Evolutionary conservation across 2,329 filamentous ascomycete genomes (phyloP), one percentile per base, ranked within the genome.

Genomic region (Ustilaginoidea virens): DNA sequence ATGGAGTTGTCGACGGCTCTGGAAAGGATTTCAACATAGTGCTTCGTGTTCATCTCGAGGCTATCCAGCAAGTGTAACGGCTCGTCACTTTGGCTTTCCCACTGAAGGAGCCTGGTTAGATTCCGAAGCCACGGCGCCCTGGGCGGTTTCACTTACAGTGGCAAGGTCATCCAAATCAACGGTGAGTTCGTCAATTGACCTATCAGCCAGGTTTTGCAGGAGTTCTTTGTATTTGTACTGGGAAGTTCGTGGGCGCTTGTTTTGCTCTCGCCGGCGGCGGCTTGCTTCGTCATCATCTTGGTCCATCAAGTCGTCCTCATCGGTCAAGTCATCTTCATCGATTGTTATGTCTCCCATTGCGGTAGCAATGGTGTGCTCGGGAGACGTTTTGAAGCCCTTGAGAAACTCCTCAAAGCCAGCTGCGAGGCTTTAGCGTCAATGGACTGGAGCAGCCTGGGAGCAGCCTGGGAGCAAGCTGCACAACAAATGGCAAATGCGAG

Each of bases 241-340:
- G 22, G 74, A 75, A 43, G 63, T 52, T 43, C 53, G 57, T 42
- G 56, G 56, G 38, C 48, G 58, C 40, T 59, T 60, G 48, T 56
- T 63, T 27, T 66, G 56, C 39, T 59, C 57, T 29, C 55, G 62
- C 14, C 61, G 64, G 36, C 51, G 58, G 35, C 61, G 59, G 22
- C 61, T 59, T 12, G 62, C 61, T 30, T 72, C 70, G 37, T 81
- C 76, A 36, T 81, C 76, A 36, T 74, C 69, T 43, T 86, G 79
- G 49, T 92, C 82, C 74, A 92, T 83, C 48, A 92, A 81, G 46
- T 94, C 85, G 51, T 93, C 82, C 45, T 93, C 83, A 46, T 93
- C 86, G 53, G 78, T 85, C 23, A 81, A 66, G 42, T 79, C 80
- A 55, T 92, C 79, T 47, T 83, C 86, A 51, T 85, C 79, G 39